Percentiles rank a stretch among this genome's conserved stretches.
Conservation (phyloP, 148 eudicot species). For the Fagopyrum esculentum region DNA sequence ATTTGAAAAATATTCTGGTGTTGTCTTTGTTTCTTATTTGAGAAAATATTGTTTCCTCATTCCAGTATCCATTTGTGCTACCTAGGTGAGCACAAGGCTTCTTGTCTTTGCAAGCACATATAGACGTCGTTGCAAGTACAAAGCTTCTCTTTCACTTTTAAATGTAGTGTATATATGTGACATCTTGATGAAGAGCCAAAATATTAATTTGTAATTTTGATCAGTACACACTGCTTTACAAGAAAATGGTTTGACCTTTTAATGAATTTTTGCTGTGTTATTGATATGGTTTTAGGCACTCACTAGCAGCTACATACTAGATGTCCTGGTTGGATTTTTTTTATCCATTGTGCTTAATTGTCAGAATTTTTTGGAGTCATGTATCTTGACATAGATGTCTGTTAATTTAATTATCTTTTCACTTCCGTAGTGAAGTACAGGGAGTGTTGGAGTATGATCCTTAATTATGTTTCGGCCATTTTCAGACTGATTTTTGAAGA, state of each 20-base stretch:
- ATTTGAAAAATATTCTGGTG: background rate
- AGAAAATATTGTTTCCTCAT: background rate
- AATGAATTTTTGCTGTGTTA: background rate
- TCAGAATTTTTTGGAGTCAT: background rate
- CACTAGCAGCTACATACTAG: background rate
- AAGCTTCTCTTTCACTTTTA: no score
- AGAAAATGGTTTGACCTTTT: background rate
- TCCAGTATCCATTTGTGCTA: background rate
- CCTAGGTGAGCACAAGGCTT: background rate
- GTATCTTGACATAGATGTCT: background rate
- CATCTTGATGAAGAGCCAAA: background rate
- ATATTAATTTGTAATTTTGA: background rate
- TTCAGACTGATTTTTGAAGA: background rate
- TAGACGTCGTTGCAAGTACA: no score
- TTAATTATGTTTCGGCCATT: background rate
- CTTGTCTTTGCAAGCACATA: background rate
- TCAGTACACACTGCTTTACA: background rate
- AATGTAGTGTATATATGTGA: background rate
- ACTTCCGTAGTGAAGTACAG: background rate
- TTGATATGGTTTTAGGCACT: background rate
- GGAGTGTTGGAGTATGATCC: conserved; percentile 2
- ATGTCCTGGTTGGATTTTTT: background rate
- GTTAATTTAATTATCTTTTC: background rate
- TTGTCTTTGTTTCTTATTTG: background rate
- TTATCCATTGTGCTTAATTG: background rate